Percentiles rank a stretch among this genome's conserved stretches.
phyloP scores from a whole-genome alignment of 176 grass and related monocot species.

The Poa pratensis region DNA sequence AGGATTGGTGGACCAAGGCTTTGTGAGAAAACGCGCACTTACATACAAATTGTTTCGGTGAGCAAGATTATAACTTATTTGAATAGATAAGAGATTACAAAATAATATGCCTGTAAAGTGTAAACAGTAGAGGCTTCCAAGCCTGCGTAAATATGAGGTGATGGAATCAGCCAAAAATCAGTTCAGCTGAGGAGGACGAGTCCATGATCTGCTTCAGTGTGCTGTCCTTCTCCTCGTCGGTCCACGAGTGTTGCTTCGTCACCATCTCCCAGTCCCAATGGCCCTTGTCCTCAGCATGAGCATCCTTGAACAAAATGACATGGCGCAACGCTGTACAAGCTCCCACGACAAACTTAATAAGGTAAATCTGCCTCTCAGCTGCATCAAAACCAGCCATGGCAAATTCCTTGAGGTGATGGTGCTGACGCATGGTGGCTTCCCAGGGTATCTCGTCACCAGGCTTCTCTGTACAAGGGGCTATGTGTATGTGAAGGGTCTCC shows the following conservation, averaged over 20 bases:
- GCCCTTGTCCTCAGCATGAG: neutral
- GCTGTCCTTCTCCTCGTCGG: neutral
- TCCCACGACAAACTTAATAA: neutral
- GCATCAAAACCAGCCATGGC: neutral
- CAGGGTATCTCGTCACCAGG: neutral
- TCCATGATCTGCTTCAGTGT: neutral
- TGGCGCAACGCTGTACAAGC: neutral
- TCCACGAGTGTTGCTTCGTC: neutral
- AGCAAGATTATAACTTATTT: no score
- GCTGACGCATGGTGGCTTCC: neutral
- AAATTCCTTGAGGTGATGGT: constrained; percentile 5
- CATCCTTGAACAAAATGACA: neutral
- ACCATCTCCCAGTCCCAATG: neutral
- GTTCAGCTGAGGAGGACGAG: neutral
- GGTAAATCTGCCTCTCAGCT: neutral
- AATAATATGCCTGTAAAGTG: neutral
- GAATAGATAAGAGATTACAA: neutral
- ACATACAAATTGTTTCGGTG: no score
- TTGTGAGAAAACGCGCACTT: no score
- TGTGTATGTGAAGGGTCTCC: neutral
- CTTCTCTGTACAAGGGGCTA: neutral
- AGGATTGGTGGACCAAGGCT: no score
- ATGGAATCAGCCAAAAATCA: neutral
- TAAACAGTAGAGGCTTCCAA: neutral
- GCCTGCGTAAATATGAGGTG: neutral